Conservation (phyloP, 2,329 filamentous ascomycete species). For the Thelonectria discophora region DNA sequence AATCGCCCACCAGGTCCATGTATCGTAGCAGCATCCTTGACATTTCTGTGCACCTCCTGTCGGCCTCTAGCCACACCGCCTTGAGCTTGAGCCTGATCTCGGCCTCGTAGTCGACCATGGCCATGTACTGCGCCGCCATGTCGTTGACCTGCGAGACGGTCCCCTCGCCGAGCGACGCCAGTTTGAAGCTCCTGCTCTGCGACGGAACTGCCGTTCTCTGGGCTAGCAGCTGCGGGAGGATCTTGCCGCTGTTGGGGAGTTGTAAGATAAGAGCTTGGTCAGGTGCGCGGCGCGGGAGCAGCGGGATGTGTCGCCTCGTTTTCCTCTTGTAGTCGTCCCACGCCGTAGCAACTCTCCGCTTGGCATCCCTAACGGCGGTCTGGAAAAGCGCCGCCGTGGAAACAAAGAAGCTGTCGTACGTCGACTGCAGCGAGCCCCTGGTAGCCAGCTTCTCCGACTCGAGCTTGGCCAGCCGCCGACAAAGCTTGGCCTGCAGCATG, state of each 20-base stretch:
- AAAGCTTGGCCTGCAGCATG: conserved; percentile 58
- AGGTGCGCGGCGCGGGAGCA: conserved; percentile 51
- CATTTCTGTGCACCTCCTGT: background rate
- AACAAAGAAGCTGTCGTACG: conserved; percentile 21
- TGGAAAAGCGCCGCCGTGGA: background rate
- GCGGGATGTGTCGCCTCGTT: conserved; percentile 50
- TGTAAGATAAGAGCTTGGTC: conserved; percentile 46
- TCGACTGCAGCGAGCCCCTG: background rate
- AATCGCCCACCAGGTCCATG: conserved; percentile 12
- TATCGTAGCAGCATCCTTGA: background rate
- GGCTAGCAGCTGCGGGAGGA: background rate
- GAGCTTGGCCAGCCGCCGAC: conserved; percentile 66
- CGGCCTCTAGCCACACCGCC: background rate
- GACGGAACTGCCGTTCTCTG: conserved; percentile 38
- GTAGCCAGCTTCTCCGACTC: conserved; percentile 43
- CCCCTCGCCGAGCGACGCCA: conserved; percentile 15
- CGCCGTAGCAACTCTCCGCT: conserved; percentile 41
- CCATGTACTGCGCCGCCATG: conserved; percentile 9
- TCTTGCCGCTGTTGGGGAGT: conserved; percentile 51
- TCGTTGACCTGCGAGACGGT: conserved; percentile 26
- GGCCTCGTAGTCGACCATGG: conserved; percentile 13
- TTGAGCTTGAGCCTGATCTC: background rate
- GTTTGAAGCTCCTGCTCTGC: background rate
- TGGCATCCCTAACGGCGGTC: conserved; percentile 25
- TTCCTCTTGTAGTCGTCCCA: conserved; percentile 54